Base-by-base conservation (phyloP, 805 yeast genomes). In the Candida wancherniae region DNA sequence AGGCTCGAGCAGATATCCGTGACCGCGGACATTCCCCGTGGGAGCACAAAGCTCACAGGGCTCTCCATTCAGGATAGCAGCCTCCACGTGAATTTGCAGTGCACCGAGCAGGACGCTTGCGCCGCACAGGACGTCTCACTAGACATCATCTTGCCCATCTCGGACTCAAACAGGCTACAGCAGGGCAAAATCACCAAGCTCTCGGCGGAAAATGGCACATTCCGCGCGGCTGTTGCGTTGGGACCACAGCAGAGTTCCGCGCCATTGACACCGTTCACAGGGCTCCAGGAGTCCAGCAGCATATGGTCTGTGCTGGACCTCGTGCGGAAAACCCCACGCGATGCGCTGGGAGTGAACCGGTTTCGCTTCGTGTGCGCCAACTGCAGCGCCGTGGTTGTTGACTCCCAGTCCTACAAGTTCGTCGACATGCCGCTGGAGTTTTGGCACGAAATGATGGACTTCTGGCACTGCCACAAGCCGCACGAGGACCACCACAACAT, bases 401-500 rank as follows among this genome's bases (percentile, higher is more conserved):
- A 56, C 29, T 61, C 72, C 0, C n/a, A 24, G 0, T 28, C 51
- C 1, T 50, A 65, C 3, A 55, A 50, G 9, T 57, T 76, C 26
- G 48, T 58, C 31, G 84, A 84, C 22, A 73, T 90, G 78, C 98
- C 98, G 0, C 82, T 94, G 1, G 97, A 87, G 49, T 64, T 75
- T 28, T 90, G 98, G 98, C 76, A 81, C 9, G 98, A 90, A 52
- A 62, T 92, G 71, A 82, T 90, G 94, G 97, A 90, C 36, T 83
- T 82, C 43, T 90, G 98, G 98, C 97, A 90, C 53, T 90, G 98
- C 51, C 97, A 90, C 50, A 82, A 81, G 47, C 94, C 94, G 0
- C 53, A 57, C 24, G 37, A 36, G 15, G 44, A 39, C n/a, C 37
- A 50, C 28, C 49, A 47, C 24, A 39, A 47, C 11, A 29, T 47